Evolutionary conservation across 768 basidiomycete genomes (phyloP).

Genomic region (Dentipellis sp.): DNA sequence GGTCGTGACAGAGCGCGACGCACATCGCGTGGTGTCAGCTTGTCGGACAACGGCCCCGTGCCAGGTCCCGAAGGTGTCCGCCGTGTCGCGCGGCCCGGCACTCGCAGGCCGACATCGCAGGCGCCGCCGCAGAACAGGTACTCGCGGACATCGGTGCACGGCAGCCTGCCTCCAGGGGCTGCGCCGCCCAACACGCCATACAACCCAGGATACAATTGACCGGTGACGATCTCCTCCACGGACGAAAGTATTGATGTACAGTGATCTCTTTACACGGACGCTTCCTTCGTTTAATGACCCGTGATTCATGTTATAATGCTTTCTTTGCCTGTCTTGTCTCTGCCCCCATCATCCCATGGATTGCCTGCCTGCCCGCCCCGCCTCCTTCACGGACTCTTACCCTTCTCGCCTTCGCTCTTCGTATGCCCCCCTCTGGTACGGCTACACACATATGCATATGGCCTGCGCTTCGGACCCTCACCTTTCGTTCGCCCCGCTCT

Average conservation of each 20-base stretch:
- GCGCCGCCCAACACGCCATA: constrained; percentile 33
- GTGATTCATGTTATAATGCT: constrained; percentile 2
- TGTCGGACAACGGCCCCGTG: constrained; percentile 80
- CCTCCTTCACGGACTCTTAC: no score
- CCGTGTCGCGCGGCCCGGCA: constrained; percentile 56
- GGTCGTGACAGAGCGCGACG: constrained; percentile 6
- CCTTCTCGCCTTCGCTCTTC: no score
- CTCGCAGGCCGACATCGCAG: constrained; percentile 54
- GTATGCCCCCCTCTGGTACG: no score
- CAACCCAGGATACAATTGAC: constrained; percentile 2
- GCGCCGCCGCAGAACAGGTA: constrained; percentile 53
- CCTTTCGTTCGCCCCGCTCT: background rate
- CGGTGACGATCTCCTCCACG: background rate
- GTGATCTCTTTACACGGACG: constrained; percentile 4
- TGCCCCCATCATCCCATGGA: background rate
- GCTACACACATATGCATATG: background rate
- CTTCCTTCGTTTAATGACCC: constrained; percentile 9
- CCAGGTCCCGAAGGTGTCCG: constrained; percentile 72
- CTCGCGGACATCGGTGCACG: constrained; percentile 41
- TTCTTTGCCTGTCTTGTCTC: background rate
- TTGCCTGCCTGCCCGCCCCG: no score
- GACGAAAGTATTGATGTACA: background rate
- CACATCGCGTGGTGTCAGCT: constrained; percentile 53
- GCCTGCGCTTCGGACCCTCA: background rate
- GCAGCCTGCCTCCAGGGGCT: constrained; percentile 63